Percentiles rank a stretch among this genome's conserved stretches.
phyloP scores from a whole-genome alignment of 345 rosid species.

The Citrus sp. region DNA sequence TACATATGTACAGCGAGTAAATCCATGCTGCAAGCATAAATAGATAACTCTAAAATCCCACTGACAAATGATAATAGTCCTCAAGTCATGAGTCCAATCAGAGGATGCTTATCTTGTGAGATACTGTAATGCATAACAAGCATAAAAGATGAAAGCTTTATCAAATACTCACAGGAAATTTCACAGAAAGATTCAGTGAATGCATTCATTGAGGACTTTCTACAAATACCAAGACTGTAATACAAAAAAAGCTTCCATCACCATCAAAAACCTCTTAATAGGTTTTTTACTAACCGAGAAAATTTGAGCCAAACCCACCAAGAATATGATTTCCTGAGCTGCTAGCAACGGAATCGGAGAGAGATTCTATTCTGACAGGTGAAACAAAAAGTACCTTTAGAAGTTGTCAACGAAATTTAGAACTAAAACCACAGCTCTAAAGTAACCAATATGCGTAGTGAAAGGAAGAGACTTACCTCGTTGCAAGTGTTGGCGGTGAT shows the following conservation, averaged over 20 bases:
- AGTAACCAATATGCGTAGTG: neutral
- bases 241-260: neutral
- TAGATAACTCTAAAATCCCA: neutral
- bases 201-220: conserved; percentile 11
- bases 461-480: neutral
- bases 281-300: conserved; percentile 22
- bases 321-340: neutral
- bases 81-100: neutral
- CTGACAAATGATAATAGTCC: neutral
- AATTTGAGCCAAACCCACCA: conserved; percentile 11
- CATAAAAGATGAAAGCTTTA: neutral
- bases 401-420: neutral
- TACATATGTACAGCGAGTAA: neutral
- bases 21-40: neutral
- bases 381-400: neutral
- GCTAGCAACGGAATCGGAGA: neutral
- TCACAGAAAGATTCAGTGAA: neutral
- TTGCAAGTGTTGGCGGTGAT: neutral
- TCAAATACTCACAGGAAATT: neutral
- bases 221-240: conserved; percentile 11
- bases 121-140: neutral
- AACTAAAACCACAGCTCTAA: neutral
- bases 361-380: conserved; percentile 16
- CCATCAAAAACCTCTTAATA: neutral
- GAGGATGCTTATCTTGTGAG: neutral